Base-by-base conservation (phyloP, 129 eudicot species). In the Cynara cardunculus region DNA sequence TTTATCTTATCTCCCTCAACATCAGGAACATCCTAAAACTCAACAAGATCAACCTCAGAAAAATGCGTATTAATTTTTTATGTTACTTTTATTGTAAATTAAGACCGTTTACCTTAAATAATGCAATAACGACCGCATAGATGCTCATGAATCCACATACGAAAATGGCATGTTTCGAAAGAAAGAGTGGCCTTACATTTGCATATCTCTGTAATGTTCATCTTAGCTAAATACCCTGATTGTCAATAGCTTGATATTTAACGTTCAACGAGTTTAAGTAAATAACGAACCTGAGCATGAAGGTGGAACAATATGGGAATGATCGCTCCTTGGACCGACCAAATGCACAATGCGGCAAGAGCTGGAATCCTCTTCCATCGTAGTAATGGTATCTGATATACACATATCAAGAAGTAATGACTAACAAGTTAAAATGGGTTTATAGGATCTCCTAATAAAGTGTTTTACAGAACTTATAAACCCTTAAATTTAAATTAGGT, bases 241-340 rank as follows among this genome's bases (percentile, higher is more conserved):
- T 13, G 41, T 1, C n/a, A 6, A 46, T 41, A 69, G 3, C 7
- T 31, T 10, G 10, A 22, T 4, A 25, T 35, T 61, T 24, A 64
- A 22, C 18, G 10, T 65, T 19, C 10, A 8, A 70, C 13, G 18
- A 21, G 24, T 6, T 22, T 10, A 14, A 4, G 22, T n/a, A 24
- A 24, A 25, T 62, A 73, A 10, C 2, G 11, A 62, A 80, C 86
- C 86, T 76, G 86, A 37, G 82, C 82, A 6, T 83, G 86, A 4
- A 77, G 82, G 69, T 83, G 78, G 82, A 77, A 77, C 78, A 83
- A 21, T 12, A 83, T 71, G 41, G 86, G 86, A 83, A 83, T 30
- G 37, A 82, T 82, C 16, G 59, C 78, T 56, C 86, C 86, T 77
- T 71, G 86, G 34, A 82, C 86, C 0, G 86, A 83, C 86, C 86